Percentiles rank a stretch among this genome's conserved stretches.
These are phyloP conservation scores for Pyricularia sp. DNA, from an alignment of 2,329 filamentous ascomycete genomes.

Conservation along the genomic window DNA sequence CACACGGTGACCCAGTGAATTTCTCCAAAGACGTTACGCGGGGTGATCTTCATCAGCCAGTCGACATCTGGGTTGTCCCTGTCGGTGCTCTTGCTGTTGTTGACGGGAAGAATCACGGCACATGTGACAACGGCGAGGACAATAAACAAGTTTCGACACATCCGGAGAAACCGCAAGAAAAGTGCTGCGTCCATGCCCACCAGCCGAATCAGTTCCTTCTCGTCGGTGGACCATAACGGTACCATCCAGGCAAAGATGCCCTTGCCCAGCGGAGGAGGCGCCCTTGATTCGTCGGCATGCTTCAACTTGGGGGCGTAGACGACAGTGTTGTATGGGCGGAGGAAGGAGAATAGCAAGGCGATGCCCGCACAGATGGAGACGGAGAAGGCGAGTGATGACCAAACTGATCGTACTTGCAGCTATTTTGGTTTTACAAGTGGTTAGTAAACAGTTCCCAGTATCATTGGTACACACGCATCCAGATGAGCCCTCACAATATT, in stretches of 20 bases:
- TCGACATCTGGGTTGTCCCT: conserved; percentile 17
- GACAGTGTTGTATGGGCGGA: conserved; percentile 83
- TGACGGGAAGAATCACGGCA: conserved; percentile 71
- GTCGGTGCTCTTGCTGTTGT: conserved; percentile 44
- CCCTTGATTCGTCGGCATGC: conserved; percentile 82
- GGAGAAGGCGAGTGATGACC: conserved; percentile 72
- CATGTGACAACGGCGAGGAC: conserved; percentile 64
- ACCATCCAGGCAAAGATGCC: conserved; percentile 81
- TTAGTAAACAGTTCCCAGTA: not conserved
- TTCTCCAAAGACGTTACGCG: conserved; percentile 37
- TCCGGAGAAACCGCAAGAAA: conserved; percentile 79
- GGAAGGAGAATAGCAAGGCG: conserved; percentile 73
- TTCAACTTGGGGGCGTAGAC: conserved; percentile 94
- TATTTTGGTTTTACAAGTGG: conserved; percentile 13
- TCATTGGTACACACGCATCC: not conserved
- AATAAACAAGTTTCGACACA: conserved; percentile 88
- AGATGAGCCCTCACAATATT: conserved; percentile 25
- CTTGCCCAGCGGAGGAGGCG: conserved; percentile 77
- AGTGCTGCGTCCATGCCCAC: conserved; percentile 87
- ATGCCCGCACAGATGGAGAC: conserved; percentile 65
- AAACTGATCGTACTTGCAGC: conserved; percentile 52
- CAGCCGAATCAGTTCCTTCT: conserved; percentile 67
- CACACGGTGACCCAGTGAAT: conserved; percentile 52
- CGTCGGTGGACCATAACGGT: conserved; percentile 69
- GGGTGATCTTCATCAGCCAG: conserved; percentile 53